These are phyloP conservation scores for Waltergamsia citrina DNA, from an alignment of 2,329 filamentous ascomycete species.

Conservation along the genomic window DNA sequence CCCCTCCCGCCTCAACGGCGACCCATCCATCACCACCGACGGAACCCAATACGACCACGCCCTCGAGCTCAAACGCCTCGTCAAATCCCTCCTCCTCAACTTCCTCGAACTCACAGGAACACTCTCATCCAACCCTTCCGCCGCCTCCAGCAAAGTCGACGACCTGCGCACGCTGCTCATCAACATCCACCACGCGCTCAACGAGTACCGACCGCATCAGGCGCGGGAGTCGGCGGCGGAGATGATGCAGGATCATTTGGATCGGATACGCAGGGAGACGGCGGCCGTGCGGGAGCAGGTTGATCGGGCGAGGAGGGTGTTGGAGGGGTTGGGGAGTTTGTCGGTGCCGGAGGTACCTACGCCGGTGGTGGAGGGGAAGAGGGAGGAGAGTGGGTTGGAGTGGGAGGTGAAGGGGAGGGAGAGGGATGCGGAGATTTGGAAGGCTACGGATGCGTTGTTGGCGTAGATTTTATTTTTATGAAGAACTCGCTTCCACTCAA, in stretches of 20 bases:
- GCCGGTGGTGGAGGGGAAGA: slow-evolving; percentile 1
- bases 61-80: slow-evolving; percentile 63
- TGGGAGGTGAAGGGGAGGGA: slow-evolving; percentile 8
- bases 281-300: slow-evolving; percentile 56
- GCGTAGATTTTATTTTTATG: slow-evolving; percentile 11
- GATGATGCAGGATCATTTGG: slow-evolving; percentile 79
- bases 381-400: slow-evolving; percentile 6
- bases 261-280: slow-evolving; percentile 64
- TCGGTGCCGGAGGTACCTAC: slow-evolving; percentile 9
- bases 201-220: slow-evolving; percentile 90
- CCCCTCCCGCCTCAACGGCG: slow-evolving; percentile 49
- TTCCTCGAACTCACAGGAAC: slow-evolving; percentile 73
- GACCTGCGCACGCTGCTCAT: slow-evolving; percentile 76
- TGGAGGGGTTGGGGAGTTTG: slow-evolving; percentile 57
- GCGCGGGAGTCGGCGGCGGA: slow-evolving; percentile 78
- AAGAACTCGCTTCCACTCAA: no score
- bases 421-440: slow-evolving; percentile 29
- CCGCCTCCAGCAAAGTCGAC: slow-evolving; percentile 61
- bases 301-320: slow-evolving; percentile 62
- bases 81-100: slow-evolving; percentile 78
- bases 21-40: slow-evolving; percentile 49
- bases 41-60: slow-evolving; percentile 53
- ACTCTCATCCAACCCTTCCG: slow-evolving; percentile 15
- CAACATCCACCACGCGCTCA: slow-evolving; percentile 89
- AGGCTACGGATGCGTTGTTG: slow-evolving; percentile 29